Evolutionary conservation across 805 yeast genomes (phyloP).

Genomic region (Candida nanaspora): DNA sequence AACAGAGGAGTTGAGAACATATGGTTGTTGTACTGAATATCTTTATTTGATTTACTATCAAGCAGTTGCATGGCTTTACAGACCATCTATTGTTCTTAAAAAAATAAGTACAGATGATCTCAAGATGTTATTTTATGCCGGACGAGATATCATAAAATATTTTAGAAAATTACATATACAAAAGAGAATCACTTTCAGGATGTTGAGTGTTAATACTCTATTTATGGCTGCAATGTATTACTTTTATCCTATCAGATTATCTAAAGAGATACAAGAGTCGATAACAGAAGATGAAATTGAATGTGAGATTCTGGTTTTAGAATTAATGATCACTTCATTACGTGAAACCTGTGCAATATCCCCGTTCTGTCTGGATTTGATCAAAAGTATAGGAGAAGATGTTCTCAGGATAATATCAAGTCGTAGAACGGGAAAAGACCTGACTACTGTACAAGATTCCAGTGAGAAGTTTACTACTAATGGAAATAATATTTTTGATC

Average conservation of each 20-base stretch:
- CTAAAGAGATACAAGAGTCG: neutral
- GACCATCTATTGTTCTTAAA: neutral
- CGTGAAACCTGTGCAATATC: neutral
- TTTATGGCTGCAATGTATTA: neutral
- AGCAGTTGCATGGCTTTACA: neutral
- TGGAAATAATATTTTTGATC: neutral
- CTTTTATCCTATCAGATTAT: neutral
- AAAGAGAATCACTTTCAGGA: neutral
- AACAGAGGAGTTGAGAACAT: neutral
- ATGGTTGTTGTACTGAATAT: neutral
- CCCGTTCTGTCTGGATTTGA: neutral
- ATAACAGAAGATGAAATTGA: neutral
- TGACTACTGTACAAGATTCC: no score
- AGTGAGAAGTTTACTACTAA: neutral
- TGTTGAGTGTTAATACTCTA: neutral
- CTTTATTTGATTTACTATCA: neutral
- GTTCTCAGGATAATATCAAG: neutral
- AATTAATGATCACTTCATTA: neutral
- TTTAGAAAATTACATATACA: neutral
- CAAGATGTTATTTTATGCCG: neutral
- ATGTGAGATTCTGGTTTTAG: neutral
- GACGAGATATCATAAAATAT: neutral
- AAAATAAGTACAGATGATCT: neutral
- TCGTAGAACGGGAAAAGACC: no score
- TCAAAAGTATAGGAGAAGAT: neutral